phyloP scores from a whole-genome alignment of 1,284 basidiomycete genomes.

The Filobasidium uniguttulatum region DNA sequence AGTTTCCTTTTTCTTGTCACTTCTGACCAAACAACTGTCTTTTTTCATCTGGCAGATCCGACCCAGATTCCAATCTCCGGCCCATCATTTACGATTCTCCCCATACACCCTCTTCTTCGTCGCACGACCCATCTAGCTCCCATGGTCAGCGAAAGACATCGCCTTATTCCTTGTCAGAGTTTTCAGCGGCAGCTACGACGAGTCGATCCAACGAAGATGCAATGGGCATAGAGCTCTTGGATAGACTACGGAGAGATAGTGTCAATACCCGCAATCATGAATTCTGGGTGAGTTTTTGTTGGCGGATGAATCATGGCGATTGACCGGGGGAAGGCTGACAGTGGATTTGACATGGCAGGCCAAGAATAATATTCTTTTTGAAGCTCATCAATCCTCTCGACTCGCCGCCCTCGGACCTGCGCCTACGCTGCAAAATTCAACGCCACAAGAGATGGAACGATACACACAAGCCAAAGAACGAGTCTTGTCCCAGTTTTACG shows the following conservation, averaged over 20 bases:
- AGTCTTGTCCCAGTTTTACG: constrained; percentile 12
- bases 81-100: constrained; percentile 11
- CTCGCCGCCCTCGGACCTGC: constrained; percentile 6
- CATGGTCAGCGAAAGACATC: background rate
- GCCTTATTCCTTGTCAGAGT: constrained; percentile 13
- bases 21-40: too few species aligned
- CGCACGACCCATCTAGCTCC: background rate
- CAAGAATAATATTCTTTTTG: constrained; percentile 13
- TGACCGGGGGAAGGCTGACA: background rate
- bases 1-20: too few species aligned
- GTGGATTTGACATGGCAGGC: background rate
- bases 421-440: constrained; percentile 1
- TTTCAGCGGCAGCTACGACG: background rate
- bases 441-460: background rate
- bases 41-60: constrained; percentile 6
- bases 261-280: constrained; percentile 15
- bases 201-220: background rate
- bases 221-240: constrained; percentile 7
- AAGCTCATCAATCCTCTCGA: constrained; percentile 8
- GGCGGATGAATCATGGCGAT: background rate
- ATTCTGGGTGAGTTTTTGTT: constrained; percentile 12
- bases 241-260: constrained; percentile 9
- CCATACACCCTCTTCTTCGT: background rate
- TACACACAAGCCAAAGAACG: constrained; percentile 3
- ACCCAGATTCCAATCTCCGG: constrained; percentile 14